Evolutionary conservation across 257 asterid species (phyloP).

Genomic region (Ballota nigra): DNA sequence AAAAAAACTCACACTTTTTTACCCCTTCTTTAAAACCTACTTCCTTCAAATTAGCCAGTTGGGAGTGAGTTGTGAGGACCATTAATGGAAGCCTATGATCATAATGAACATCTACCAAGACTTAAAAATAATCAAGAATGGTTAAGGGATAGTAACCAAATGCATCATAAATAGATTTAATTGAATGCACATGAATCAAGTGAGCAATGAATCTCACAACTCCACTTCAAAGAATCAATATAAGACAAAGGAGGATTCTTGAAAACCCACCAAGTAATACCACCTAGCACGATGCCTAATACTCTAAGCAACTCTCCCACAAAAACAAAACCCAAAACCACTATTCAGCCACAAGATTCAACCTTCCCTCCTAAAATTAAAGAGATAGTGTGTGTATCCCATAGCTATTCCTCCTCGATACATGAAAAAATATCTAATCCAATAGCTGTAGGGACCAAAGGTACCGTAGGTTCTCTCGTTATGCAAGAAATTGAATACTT

Average conservation of each 20-base stretch:
- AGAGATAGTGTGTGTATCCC: constrained; percentile 20
- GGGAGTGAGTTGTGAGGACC: constrained; percentile 18
- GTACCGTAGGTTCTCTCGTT: constrained; percentile 49
- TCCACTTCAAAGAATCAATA: constrained; percentile 25
- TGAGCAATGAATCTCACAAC: constrained; percentile 33
- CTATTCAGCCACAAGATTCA: constrained; percentile 28
- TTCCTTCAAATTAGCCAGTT: constrained; percentile 10
- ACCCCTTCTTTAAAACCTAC: constrained; percentile 7
- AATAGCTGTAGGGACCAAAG: constrained; percentile 44
- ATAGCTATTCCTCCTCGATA: constrained; percentile 14
- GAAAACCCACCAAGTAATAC: constrained; percentile 14
- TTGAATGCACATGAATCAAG: constrained; percentile 56
- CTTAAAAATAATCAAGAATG: constrained; percentile 22
- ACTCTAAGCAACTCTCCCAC: constrained; percentile 35
- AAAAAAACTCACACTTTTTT: background rate
- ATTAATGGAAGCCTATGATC: constrained; percentile 12
- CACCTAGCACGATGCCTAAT: constrained; percentile 25
- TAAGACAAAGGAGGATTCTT: constrained; percentile 15
- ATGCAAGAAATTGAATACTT: constrained; percentile 49
- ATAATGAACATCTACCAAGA: constrained; percentile 22
- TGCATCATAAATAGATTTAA: constrained; percentile 43
- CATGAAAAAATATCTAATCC: constrained; percentile 38
- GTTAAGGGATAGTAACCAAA: constrained; percentile 30
- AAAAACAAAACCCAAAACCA: constrained; percentile 30
- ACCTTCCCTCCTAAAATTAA: constrained; percentile 27